phyloP scores from a whole-genome alignment of 1,284 basidiomycete genomes.

The Pseudozyma tsukubaensis region DNA sequence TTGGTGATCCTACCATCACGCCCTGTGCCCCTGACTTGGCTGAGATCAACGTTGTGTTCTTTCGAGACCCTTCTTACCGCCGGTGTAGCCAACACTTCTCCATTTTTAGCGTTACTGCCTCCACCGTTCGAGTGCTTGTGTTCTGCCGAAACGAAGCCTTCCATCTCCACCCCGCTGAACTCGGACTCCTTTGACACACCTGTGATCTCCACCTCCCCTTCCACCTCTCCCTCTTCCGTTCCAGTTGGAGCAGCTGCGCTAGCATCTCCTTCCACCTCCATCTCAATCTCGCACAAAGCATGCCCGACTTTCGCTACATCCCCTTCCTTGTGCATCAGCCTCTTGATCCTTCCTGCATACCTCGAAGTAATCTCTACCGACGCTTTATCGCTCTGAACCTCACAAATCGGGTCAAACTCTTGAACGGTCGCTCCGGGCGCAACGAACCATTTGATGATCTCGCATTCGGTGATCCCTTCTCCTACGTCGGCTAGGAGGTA shows the following conservation, averaged over 20 bases:
- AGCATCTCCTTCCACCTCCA: constrained; percentile 73
- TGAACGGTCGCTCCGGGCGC: constrained; percentile 75
- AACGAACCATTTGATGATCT: constrained; percentile 72
- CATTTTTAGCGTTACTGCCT: constrained; percentile 6
- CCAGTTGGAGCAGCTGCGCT: constrained; percentile 1
- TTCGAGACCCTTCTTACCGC: constrained; percentile 82
- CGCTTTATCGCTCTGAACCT: constrained; percentile 94
- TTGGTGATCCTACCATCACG: constrained; percentile 81
- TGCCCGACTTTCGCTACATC: constrained; percentile 87
- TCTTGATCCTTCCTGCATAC: constrained; percentile 80
- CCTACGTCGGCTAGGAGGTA: constrained; percentile 97
- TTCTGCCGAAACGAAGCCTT: constrained; percentile 39
- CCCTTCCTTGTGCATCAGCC: constrained; percentile 82
- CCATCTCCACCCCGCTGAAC: constrained; percentile 28
- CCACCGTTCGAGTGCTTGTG: constrained; percentile 28
- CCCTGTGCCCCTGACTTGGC: constrained; percentile 77
- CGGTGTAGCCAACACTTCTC: constrained; percentile 74
- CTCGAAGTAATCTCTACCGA: constrained; percentile 93
- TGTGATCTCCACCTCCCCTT: constrained; percentile 11
- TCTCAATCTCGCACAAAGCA: constrained; percentile 84
- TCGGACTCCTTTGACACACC: constrained; percentile 17
- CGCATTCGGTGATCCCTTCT: constrained; percentile 75
- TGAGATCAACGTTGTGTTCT: constrained; percentile 75
- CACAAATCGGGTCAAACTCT: constrained; percentile 87
- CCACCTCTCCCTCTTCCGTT: constrained; percentile 3